phyloP scores from a whole-genome alignment of 2,329 filamentous ascomycete species.

The Rhexocercosporidium sp. region DNA sequence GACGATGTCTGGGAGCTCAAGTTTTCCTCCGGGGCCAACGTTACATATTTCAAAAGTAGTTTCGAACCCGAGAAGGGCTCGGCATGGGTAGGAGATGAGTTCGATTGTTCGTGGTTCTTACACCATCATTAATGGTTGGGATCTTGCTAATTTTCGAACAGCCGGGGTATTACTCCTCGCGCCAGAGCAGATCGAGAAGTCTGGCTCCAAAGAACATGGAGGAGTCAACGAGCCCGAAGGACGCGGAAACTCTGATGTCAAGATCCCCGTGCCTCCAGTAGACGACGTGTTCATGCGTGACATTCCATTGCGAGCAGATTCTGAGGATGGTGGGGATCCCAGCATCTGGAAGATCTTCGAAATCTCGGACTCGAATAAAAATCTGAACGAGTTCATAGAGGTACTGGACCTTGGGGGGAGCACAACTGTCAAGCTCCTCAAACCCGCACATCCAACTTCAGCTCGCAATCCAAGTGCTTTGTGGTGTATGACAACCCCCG shows the following conservation, averaged over 20 bases:
- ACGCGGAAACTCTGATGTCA: too few relatives aligned
- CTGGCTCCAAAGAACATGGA: not conserved
- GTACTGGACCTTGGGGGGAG: not conserved
- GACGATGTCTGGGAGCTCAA: not conserved
- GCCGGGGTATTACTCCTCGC: not conserved
- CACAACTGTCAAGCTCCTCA: not conserved
- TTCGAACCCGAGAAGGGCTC: not conserved
- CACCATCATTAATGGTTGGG: not conserved
- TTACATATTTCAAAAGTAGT: not conserved
- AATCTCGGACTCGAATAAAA: not conserved
- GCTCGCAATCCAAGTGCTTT: conserved; percentile 8
- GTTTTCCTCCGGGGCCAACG: conserved; percentile 2
- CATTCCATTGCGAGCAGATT: not conserved
- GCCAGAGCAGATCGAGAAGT: not conserved
- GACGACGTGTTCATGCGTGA: not conserved
- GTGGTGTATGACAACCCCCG: conserved; percentile 4
- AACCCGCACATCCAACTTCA: not conserved
- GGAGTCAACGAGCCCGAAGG: not conserved
- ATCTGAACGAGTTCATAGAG: not conserved
- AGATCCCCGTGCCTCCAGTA: too few relatives aligned
- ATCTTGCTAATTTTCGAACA: not conserved
- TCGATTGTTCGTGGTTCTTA: conserved; percentile 2
- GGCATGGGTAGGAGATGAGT: conserved; percentile 9
- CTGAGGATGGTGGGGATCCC: not conserved
- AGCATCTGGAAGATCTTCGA: not conserved